Base-by-base conservation (phyloP, 805 yeast genomes). In the Candida suzukii region DNA sequence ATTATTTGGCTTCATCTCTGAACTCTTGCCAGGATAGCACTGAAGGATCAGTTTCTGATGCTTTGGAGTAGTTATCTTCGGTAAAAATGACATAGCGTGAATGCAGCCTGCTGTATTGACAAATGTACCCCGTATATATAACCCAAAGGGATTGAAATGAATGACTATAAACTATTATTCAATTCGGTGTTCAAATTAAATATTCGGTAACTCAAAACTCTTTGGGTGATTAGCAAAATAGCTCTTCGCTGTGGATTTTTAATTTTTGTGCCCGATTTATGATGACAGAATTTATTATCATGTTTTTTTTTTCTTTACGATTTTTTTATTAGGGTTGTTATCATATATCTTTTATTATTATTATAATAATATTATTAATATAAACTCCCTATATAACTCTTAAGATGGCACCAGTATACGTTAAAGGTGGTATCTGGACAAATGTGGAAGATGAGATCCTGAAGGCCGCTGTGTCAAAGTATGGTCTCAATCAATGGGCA, bases 401-500 rank as follows among this genome's bases (percentile, higher is more conserved):
- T 5, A 18, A 6, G 8, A 73, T 73, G 64, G 71, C 69, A 50
- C 84, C 91, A 1, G 67, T 81, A 0, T 85, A 84, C 54, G 84
- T 85, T 37, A 85, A 82, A 56, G 96, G 95, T 24, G 96, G 95
- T 36, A 80, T 76, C 4, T 90, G 98, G 98, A 80, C 95, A 7
- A 82, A 86, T 54, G 74, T 75, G 3, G 83, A 74, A 48, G 99
- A 93, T 60, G 91, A 88, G 60, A 83, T 93, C 35, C 67, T 91
- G 34, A 80, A 82, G 48, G 95, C 96, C 0, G 96, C 96, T 1
- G 85, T 93, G 2, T 75, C 93, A 31, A 93, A 91, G 56, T 91
- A 91, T 60, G 99, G 99, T 0, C 67, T 88, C 17, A 88, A 86
- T 51, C 96, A 93, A 54, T 91, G 99, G 99, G 74, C 93, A 13